Evolutionary conservation across 202 grass and related monocot species (phyloP).

Genomic region (Alloteropsis angusta): DNA sequence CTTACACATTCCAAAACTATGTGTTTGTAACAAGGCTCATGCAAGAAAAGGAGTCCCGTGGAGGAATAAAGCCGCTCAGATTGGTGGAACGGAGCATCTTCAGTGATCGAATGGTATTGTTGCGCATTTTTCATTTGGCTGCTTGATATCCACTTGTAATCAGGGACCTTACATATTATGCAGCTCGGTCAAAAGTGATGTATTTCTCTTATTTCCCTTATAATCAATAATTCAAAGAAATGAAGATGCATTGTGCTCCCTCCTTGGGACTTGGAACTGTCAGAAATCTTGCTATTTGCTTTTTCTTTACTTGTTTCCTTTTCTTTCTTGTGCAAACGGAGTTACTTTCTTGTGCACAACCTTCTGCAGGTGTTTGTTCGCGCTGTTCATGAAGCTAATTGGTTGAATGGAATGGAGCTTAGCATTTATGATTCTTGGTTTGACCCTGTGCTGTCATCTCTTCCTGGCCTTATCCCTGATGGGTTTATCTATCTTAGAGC

Average conservation of each 20-base stretch:
- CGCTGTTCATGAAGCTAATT: slow-evolving; percentile 50
- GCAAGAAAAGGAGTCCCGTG: slow-evolving; percentile 45
- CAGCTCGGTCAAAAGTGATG: background rate
- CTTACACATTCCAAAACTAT: slow-evolving; percentile 55
- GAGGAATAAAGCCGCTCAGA: slow-evolving; percentile 45
- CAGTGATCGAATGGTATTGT: slow-evolving; percentile 44
- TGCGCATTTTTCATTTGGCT: background rate
- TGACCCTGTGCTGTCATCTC: slow-evolving; percentile 46
- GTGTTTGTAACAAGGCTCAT: slow-evolving; percentile 52
- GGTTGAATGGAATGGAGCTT: slow-evolving; percentile 57
- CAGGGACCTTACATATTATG: background rate
- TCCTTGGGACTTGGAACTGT: background rate
- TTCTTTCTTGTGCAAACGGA: background rate
- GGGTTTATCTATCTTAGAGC: slow-evolving; percentile 61
- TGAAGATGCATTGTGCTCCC: background rate
- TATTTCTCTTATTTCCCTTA: background rate
- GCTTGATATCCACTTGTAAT: background rate
- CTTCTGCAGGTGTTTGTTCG: slow-evolving; percentile 45
- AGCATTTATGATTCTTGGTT: slow-evolving; percentile 67
- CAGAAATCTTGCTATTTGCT: background rate
- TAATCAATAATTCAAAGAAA: background rate
- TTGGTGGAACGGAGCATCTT: slow-evolving; percentile 53
- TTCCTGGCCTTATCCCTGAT: slow-evolving; percentile 44
- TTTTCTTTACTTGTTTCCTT: background rate
- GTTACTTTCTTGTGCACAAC: background rate